Base-by-base conservation (phyloP, 306 rosid species). In the Fragaria ananassa region DNA sequence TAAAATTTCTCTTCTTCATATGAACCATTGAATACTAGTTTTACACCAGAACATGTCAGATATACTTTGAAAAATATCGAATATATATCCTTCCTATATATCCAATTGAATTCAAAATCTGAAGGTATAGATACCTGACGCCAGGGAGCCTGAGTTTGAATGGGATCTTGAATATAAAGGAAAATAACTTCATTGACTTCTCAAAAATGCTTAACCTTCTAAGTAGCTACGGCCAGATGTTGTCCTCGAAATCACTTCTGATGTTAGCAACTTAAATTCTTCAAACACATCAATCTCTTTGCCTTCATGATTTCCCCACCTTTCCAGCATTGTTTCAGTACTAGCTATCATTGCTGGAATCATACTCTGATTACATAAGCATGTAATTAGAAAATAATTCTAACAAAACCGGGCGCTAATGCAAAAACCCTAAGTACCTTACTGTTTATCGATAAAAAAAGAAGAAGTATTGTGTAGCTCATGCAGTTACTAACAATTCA, bases 251-350 rank as follows among this genome's bases (percentile, higher is more conserved):
- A 73, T 18, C 70, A 79, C 70, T 74, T 80, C 76, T 67, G 83
- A 68, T 27, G 79, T 80, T 54, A 80, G 6, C 29, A 68, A 37
- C 57, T 49, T 74, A 68, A 74, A 80, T 27, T 80, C 79, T 74
- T 80, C 79, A 57, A 35, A 68, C 61, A 80, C 79, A 18, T 80
- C 83, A n/a, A 68, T 61, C 79, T 80, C 71, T 68, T 80, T 68
- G 35, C 76, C 71, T 46, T 69, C 75, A 46, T 80, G 53, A 12
- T 34, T 7, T 57, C n/a, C 35, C 83, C 75, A 68, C 65, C 83
- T 58, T 58, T 53, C 76, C 13, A 80, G 66, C 76, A 74, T 74
- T 54, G 18, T 47, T 56, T 80, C 71, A 10, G 50, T 74, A 68
- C 79, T 21, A 8, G 14, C 27, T 29, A 79, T 45, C 83, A 79